Percentiles rank a stretch among this genome's conserved stretches.
phyloP scores from a whole-genome alignment of 1,139 yeast species.

The Wickerhamomyces sp. region DNA sequence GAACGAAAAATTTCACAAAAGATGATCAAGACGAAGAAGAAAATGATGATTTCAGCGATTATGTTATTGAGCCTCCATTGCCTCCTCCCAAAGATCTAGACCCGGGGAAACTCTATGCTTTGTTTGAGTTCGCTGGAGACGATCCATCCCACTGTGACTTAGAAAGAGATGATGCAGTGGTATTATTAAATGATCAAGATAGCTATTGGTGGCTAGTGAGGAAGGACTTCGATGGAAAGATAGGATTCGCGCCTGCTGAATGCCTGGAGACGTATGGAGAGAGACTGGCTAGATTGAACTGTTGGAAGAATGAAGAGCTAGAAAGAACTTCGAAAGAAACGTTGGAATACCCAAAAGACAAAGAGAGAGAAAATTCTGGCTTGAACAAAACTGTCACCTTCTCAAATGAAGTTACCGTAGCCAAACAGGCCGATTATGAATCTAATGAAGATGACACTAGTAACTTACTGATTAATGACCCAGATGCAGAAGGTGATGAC shows the following conservation, averaged over 20 bases:
- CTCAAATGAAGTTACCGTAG: constrained; percentile 21
- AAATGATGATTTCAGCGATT: constrained; percentile 29
- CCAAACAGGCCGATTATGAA: constrained; percentile 11
- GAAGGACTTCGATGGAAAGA: constrained; percentile 60
- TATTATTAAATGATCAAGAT: constrained; percentile 80
- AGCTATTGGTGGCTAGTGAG: constrained; percentile 96
- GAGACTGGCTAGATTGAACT: constrained; percentile 83
- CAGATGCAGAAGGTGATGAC: constrained; percentile 21
- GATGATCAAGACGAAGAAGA: constrained; percentile 6
- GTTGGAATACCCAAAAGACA: constrained; percentile 3
- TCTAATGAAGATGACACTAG: constrained; percentile 17
- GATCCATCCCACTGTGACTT: constrained; percentile 91
- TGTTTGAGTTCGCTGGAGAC: constrained; percentile 85
- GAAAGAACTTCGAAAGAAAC: constrained; percentile 36
- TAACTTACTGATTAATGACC: constrained; percentile 10
- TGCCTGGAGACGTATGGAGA: constrained; percentile 89
- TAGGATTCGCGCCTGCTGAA: constrained; percentile 97
- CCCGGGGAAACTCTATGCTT: constrained; percentile 79
- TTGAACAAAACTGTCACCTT: constrained; percentile 32
- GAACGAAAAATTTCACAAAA: constrained; percentile 8
- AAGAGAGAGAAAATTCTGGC: constrained; percentile 8
- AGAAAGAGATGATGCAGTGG: constrained; percentile 76
- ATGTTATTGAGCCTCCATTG: constrained; percentile 54
- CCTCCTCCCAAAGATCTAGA: constrained; percentile 82
- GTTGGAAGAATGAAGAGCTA: constrained; percentile 84